Conservation (phyloP, 2,329 filamentous ascomycete species). For the Phaeophleospora eucalypticola region DNA sequence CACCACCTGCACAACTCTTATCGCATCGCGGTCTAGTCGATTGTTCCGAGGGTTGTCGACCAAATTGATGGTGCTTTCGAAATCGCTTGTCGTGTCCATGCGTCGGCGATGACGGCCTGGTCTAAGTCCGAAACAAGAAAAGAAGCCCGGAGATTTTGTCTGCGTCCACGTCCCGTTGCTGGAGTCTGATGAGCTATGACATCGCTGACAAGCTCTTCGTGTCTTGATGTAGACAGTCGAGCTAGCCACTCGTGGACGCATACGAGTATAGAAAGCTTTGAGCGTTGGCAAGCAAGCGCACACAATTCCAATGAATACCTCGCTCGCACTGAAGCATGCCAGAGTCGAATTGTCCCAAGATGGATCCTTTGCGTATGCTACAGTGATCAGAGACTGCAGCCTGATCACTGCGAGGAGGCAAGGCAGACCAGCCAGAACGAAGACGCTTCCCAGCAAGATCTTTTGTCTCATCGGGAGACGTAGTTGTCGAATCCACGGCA, state of each 20-base stretch:
- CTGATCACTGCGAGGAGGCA: constrained; percentile 7
- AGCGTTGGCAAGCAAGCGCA: constrained; percentile 6
- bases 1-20: neutral
- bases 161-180: neutral
- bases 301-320: constrained; percentile 7
- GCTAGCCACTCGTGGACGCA: neutral
- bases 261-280: constrained; percentile 1
- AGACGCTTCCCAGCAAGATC: constrained; percentile 3
- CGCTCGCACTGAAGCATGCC: constrained; percentile 5
- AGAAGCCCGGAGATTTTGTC: neutral
- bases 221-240: neutral
- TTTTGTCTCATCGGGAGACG: constrained; percentile 4
- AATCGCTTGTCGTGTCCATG: neutral
- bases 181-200: neutral
- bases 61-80: neutral
- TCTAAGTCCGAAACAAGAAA: neutral
- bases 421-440: constrained; percentile 7
- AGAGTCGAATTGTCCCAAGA: constrained; percentile 5
- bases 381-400: constrained; percentile 5
- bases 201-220: neutral
- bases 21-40: neutral
- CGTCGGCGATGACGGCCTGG: neutral
- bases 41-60: neutral
- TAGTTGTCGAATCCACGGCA: constrained; percentile 7
- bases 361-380: constrained; percentile 3